Evolutionary conservation across 1,139 yeast genomes (phyloP).

Genomic region (Saccharomyces hybrid): DNA sequence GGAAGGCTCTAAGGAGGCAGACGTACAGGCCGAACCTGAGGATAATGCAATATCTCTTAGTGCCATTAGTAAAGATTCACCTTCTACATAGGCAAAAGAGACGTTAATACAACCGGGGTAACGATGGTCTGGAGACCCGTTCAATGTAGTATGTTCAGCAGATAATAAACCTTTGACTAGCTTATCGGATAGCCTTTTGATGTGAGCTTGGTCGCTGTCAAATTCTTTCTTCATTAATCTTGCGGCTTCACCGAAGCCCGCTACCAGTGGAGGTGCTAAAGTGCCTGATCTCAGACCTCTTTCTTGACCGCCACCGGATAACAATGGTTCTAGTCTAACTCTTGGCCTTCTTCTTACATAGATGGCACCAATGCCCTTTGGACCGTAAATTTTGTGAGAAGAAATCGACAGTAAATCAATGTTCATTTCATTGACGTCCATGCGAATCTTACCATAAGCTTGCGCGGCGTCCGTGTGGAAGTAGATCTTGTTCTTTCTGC

Average conservation of each 20-base stretch:
- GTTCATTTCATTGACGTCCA: conserved; percentile 90
- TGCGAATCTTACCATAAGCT: conserved; percentile 88
- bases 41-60: conserved; percentile 92
- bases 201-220: conserved; percentile 67
- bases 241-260: conserved; percentile 98
- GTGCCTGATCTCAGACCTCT: conserved; percentile 97
- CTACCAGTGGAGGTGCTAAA: conserved; percentile 87
- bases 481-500: conserved; percentile 80
- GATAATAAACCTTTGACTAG: conserved; percentile 65
- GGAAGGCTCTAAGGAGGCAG: conserved; percentile 96
- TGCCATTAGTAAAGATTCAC: conserved; percentile 96
- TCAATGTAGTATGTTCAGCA: conserved; percentile 81
- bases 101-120: conserved; percentile 95
- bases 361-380: conserved; percentile 96
- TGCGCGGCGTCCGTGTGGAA: conserved; percentile 99
- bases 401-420: conserved; percentile 90
- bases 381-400: conserved; percentile 95
- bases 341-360: conserved; percentile 97
- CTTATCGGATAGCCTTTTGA: conserved; percentile 61
- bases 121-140: conserved; percentile 68
- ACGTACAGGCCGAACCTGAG: conserved; percentile 98
- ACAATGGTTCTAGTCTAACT: conserved; percentile 90
- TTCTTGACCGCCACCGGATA: conserved; percentile 99
- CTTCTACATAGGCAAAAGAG: conserved; percentile 95
- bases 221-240: conserved; percentile 69